Percentiles rank a stretch among this genome's conserved stretches.
These are phyloP conservation scores for Kluyveromyces starmeri DNA, from an alignment of 805 yeast genomes.

Conservation along the genomic window DNA sequence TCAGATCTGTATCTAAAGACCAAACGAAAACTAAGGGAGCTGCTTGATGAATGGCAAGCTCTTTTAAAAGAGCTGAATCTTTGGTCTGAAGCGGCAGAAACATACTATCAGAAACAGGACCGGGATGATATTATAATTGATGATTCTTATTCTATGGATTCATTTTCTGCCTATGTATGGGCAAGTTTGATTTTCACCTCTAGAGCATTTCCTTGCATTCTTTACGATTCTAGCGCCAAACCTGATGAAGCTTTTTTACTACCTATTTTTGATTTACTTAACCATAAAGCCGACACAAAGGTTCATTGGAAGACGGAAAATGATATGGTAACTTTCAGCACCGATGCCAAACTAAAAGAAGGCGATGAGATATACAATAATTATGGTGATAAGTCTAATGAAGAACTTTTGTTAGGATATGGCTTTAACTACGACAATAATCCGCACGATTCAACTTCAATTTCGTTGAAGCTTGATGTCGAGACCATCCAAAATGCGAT, in stretches of 20 bases:
- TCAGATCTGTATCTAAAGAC: constrained; percentile 60
- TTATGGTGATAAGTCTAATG: constrained; percentile 84
- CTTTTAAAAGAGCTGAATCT: constrained; percentile 18
- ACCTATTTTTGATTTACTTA: constrained; percentile 72
- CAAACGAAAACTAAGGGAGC: constrained; percentile 34
- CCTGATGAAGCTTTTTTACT: constrained; percentile 57
- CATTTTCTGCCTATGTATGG: constrained; percentile 69
- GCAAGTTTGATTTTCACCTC: constrained; percentile 60
- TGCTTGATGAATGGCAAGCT: constrained; percentile 54
- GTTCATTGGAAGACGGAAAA: constrained; percentile 50
- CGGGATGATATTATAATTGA: constrained; percentile 11
- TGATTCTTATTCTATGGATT: constrained; percentile 22
- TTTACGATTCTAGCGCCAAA: constrained; percentile 34
- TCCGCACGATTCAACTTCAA: constrained; percentile 46
- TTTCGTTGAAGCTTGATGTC: constrained; percentile 46
- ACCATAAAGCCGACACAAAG: constrained; percentile 53
- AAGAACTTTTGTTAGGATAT: constrained; percentile 70
- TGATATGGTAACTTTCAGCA: constrained; percentile 34
- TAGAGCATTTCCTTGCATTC: constrained; percentile 69
- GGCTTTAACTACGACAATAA: constrained; percentile 64
- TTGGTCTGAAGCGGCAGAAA: constrained; percentile 7
- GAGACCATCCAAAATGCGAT: constrained; percentile 25
- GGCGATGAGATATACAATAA: constrained; percentile 61
- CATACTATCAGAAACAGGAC: constrained; percentile 11
- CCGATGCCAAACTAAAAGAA: constrained; percentile 24